These are phyloP conservation scores for Medicago truncatula DNA, from an alignment of 306 rosid genomes.

Conservation along the genomic window MtrunA17r5.0-ANR NC_053042.1:51673001-51673500, in stretches of 20 bases:
- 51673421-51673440: no score
- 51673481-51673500: no score
- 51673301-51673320: no score
- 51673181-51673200: conserved; percentile 64
- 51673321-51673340: no score
- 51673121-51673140: conserved; percentile 84
- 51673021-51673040: conserved; percentile 14
- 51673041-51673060: neutral
- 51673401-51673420: no score
- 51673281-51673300: neutral
- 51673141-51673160: conserved; percentile 82
- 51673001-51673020: conserved; percentile 23
- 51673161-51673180: conserved; percentile 48
- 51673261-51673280: neutral
- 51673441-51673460: no score
- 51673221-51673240: conserved; percentile 32
- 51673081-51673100: neutral
- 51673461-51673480: no score
- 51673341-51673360: no score
- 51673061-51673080: no score
- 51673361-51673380: no score
- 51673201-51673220: conserved; percentile 32
- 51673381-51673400: no score
- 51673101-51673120: conserved; percentile 85
- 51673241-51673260: conserved; percentile 1